A percentile compares a stretch with the other conserved stretches of the same genome.
phyloP scores from a whole-genome alignment of 176 grass and related monocot species.

The Eleusine indica region DNA sequence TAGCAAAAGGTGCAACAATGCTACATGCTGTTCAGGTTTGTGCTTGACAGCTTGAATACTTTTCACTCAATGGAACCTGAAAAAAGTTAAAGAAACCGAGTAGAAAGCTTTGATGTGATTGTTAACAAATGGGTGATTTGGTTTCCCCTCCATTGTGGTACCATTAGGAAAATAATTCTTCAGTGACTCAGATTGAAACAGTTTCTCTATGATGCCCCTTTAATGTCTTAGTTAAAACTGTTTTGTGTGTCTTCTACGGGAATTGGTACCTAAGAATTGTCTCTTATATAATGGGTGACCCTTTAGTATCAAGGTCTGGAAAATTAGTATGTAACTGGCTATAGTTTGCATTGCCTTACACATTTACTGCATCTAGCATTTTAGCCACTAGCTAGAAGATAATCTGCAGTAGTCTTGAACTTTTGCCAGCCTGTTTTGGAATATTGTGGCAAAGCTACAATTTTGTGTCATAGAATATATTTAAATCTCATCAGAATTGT shows the following conservation, averaged over 20 bases:
- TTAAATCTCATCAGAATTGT: background rate
- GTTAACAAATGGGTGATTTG: background rate
- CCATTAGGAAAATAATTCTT: background rate
- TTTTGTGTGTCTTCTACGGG: background rate
- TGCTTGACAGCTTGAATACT: background rate
- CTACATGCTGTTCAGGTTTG: constrained; percentile 75
- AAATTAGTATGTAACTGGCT: constrained; percentile 9
- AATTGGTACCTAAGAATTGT: background rate
- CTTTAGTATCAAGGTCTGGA: background rate
- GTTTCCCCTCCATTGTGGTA: background rate
- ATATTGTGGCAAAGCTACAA: background rate
- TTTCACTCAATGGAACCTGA: background rate
- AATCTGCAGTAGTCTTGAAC: background rate
- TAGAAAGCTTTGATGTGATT: background rate
- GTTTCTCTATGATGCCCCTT: background rate
- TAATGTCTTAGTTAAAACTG: background rate
- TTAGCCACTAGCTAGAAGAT: background rate
- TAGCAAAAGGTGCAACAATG: constrained; percentile 87
- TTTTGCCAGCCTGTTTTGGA: background rate
- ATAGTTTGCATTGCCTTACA: background rate
- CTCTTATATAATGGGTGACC: background rate
- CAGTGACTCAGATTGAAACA: background rate
- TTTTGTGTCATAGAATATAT: background rate
- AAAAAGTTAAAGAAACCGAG: background rate
- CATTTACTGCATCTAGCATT: constrained; percentile 5